These are phyloP conservation scores for Macroventuria anomochaeta DNA, from an alignment of 2,329 filamentous ascomycete species.

Conservation along the genomic window DNA sequence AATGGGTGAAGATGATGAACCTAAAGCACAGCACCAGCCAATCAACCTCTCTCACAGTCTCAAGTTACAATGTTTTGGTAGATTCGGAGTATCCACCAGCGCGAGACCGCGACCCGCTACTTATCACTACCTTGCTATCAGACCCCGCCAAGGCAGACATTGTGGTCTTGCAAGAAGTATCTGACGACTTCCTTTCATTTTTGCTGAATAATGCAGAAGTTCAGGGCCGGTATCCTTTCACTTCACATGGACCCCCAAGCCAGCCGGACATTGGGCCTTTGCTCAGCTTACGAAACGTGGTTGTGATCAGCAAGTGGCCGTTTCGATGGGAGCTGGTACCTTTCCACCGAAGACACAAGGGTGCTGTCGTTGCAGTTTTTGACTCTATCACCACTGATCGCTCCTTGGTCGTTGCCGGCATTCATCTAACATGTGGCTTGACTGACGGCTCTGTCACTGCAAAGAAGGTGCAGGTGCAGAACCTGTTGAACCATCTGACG, in stretches of 20 bases:
- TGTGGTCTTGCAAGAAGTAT: constrained; percentile 66
- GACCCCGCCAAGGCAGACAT: constrained; percentile 46
- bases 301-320: constrained; percentile 63
- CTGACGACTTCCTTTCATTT: constrained; percentile 66
- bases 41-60: constrained; percentile 37
- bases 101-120: constrained; percentile 45
- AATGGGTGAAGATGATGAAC: constrained; percentile 30
- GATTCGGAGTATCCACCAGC: constrained; percentile 49
- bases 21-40: neutral
- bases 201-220: constrained; percentile 59
- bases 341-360: constrained; percentile 64
- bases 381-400: constrained; percentile 41
- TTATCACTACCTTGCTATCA: constrained; percentile 46
- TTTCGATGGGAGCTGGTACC: constrained; percentile 65
- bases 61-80: constrained; percentile 55
- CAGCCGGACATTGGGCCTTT: constrained; percentile 62
- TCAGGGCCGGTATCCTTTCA: constrained; percentile 59
- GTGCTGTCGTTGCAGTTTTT: constrained; percentile 60
- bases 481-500: constrained; percentile 57
- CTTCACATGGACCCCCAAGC: constrained; percentile 63
- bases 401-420: constrained; percentile 60
- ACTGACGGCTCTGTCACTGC: constrained; percentile 63
- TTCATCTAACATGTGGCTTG: constrained; percentile 68
- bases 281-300: constrained; percentile 65
- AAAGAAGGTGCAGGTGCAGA: constrained; percentile 64